Evolutionary conservation across 352 stramenopile genomes (phyloP).

Genomic region (Pythium brassicae): DNA sequence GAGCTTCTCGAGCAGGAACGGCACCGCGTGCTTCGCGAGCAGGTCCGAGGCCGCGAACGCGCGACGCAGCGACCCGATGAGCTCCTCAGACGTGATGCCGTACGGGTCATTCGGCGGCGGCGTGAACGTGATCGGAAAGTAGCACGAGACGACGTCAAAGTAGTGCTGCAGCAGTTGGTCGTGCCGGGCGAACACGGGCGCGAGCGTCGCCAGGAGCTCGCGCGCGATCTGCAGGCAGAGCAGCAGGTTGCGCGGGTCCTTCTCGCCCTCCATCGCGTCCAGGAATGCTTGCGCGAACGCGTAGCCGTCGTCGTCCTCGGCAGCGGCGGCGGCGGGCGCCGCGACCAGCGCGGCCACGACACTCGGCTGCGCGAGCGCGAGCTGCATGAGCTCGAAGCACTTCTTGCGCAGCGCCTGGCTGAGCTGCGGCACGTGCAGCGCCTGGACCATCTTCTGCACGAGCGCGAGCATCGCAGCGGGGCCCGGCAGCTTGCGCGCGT

Average conservation of each 20-base stretch:
- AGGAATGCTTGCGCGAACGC: conserved; percentile 75
- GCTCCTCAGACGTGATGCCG: conserved; percentile 85
- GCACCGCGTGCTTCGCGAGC: conserved; percentile 74
- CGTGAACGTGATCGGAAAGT: conserved; percentile 91
- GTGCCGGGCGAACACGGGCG: conserved; percentile 54
- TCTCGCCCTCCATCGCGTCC: conserved; percentile 85
- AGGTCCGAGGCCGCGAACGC: conserved; percentile 78
- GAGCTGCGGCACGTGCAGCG: conserved; percentile 76
- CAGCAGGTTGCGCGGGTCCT: conserved; percentile 85
- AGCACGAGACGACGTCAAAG: conserved; percentile 89
- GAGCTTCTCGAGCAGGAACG: conserved; percentile 88
- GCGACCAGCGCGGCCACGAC: conserved; percentile 51
- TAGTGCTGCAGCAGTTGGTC: conserved; percentile 78
- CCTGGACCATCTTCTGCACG: conserved; percentile 55
- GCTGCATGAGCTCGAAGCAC: conserved; percentile 79
- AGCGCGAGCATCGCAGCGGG: conserved; percentile 49
- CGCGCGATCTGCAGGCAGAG: conserved; percentile 72
- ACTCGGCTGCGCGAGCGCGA: conserved; percentile 50
- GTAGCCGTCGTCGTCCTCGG: conserved; percentile 32
- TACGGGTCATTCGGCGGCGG: conserved; percentile 89
- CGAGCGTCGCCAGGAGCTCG: conserved; percentile 52
- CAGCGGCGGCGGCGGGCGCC: conserved; percentile 13
- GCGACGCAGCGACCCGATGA: conserved; percentile 72
- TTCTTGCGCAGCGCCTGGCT: conserved; percentile 84
- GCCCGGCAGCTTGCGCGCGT: conserved; percentile 48